These are phyloP conservation scores for Curvularia lunata DNA, from an alignment of 2,329 filamentous ascomycete species.

Conservation along the genomic window DNA sequence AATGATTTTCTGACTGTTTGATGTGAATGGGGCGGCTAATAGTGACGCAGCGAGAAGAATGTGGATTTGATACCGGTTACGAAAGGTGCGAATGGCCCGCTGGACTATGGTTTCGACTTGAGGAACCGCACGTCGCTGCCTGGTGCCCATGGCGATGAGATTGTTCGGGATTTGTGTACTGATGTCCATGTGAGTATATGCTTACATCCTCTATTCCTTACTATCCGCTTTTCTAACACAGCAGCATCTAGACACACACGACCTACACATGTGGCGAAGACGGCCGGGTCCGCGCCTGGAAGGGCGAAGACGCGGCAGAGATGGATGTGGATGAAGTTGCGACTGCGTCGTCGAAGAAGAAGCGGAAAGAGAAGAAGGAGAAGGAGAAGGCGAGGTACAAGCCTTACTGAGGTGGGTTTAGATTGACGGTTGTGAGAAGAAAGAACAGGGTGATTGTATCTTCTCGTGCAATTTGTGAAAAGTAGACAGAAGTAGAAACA, in stretches of 20 bases:
- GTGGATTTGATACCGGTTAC: slow-evolving; percentile 43
- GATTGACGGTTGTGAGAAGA: not conserved
- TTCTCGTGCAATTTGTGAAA: not conserved
- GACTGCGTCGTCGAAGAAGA: slow-evolving; percentile 28
- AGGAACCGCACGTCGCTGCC: slow-evolving; percentile 39
- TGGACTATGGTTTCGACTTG: slow-evolving; percentile 42
- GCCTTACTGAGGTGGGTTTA: slow-evolving; percentile 39
- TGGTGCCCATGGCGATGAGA: slow-evolving; percentile 57
- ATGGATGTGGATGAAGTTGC: slow-evolving; percentile 39
- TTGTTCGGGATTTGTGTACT: slow-evolving; percentile 55
- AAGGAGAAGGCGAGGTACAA: slow-evolving; percentile 49
- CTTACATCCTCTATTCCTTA: not conserved
- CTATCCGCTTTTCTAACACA: no score
- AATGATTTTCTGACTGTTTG: slow-evolving; percentile 38
- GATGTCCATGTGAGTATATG: slow-evolving; percentile 41
- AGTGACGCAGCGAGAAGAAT: slow-evolving; percentile 27
- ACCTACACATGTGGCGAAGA: slow-evolving; percentile 60
- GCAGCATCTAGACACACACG: slow-evolving; percentile 32
- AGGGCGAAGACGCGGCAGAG: slow-evolving; percentile 22
- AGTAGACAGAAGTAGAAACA: not conserved
- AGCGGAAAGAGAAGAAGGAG: slow-evolving; percentile 35
- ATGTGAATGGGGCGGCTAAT: not conserved
- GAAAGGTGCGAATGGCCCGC: slow-evolving; percentile 27
- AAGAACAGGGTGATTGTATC: no score
- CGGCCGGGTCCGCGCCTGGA: slow-evolving; percentile 55